Conservation (phyloP, 1,284 basidiomycete genomes). For the Ganoderma resinaceum region DNA sequence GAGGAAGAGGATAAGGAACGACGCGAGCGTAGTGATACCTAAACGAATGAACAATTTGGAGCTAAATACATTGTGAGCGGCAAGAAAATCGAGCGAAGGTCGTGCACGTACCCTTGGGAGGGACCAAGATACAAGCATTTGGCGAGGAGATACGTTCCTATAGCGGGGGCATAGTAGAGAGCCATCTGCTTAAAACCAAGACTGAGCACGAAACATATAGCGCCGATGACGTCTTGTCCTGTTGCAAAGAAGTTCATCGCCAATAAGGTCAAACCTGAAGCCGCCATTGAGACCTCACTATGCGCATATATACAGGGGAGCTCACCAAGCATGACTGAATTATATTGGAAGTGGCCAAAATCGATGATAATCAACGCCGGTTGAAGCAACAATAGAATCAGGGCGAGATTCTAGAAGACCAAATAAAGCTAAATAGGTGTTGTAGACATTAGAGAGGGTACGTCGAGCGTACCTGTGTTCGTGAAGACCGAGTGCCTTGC, state of each 20-base stretch:
- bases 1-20: slow-evolving; percentile 76
- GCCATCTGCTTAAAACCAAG: slow-evolving; percentile 97
- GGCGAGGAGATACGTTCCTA: slow-evolving; percentile 84
- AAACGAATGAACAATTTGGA: slow-evolving; percentile 73
- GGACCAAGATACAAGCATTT: slow-evolving; percentile 81
- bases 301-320: slow-evolving; percentile 5
- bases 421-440: neutral
- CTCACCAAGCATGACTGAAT: slow-evolving; percentile 87
- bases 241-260: slow-evolving; percentile 73
- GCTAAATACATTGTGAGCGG: slow-evolving; percentile 37
- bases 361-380: slow-evolving; percentile 88
- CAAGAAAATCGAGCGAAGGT: neutral
- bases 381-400: slow-evolving; percentile 81
- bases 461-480: slow-evolving; percentile 67
- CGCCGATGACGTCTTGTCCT: slow-evolving; percentile 77
- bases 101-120: slow-evolving; percentile 64
- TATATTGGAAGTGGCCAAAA: slow-evolving; percentile 95
- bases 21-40: slow-evolving; percentile 59
- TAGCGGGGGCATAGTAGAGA: slow-evolving; percentile 90
- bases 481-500: slow-evolving; percentile 69
- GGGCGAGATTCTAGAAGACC: slow-evolving; percentile 64
- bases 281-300: slow-evolving; percentile 9
- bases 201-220: slow-evolving; percentile 83
- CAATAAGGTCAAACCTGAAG: slow-evolving; percentile 72
- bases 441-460: too few species aligned